Conservation (phyloP, 495 filamentous ascomycete genomes). For the Aspergillus leporis region DNA sequence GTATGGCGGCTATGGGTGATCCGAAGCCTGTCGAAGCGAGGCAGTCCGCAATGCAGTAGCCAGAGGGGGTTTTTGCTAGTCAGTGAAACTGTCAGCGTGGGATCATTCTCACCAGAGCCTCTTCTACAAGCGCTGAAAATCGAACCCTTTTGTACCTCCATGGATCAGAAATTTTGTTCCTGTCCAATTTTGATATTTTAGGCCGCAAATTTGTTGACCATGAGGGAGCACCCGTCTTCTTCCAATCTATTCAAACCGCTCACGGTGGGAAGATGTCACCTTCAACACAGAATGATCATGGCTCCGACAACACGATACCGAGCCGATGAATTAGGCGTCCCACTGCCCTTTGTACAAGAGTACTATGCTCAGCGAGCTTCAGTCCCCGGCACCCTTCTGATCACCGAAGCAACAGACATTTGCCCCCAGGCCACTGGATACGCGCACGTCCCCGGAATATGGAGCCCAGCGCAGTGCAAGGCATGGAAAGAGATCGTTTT, state of each 20-base stretch:
- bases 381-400: slow-evolving; percentile 51
- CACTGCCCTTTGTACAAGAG: slow-evolving; percentile 34
- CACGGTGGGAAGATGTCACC: slow-evolving; percentile 40
- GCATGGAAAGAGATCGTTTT: slow-evolving; percentile 52
- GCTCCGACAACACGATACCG: slow-evolving; percentile 55
- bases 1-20: too few species aligned
- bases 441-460: slow-evolving; percentile 52
- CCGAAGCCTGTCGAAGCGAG: too few species aligned
- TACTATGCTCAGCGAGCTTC: slow-evolving; percentile 56
- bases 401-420: slow-evolving; percentile 65
- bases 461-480: slow-evolving; percentile 40
- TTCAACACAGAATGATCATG: slow-evolving; percentile 51
- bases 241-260: slow-evolving; percentile 51
- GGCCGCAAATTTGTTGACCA: too few species aligned
- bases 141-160: too few species aligned
- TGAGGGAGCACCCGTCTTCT: neutral
- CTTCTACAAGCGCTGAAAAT: too few species aligned
- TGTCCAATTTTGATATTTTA: too few species aligned
- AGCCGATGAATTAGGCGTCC: slow-evolving; percentile 30
- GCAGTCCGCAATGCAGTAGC: too few species aligned
- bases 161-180: too few species aligned
- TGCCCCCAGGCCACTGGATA: slow-evolving; percentile 45
- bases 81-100: too few species aligned
- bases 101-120: too few species aligned
- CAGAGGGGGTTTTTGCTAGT: too few species aligned